A percentile compares a stretch with the other conserved stretches of the same genome.
These are phyloP conservation scores for Sechiopsis laciniata DNA, from an alignment of 306 rosid species.

Conservation along the genomic window DNA sequence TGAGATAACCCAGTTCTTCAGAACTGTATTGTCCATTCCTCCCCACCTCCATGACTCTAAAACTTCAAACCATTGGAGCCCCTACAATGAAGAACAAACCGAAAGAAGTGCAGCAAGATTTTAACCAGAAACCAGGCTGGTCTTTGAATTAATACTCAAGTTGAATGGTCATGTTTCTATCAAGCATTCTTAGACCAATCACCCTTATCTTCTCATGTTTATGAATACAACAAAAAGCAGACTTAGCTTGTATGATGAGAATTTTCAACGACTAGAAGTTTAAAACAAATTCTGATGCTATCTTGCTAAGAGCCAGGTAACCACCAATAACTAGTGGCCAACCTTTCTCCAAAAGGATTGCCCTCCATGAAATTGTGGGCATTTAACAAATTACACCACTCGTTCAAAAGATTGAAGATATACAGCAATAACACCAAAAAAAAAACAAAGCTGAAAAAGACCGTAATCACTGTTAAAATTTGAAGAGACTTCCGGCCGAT, in stretches of 20 bases:
- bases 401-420: slow-evolving; percentile 12
- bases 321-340: slow-evolving; percentile 54
- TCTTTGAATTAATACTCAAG: slow-evolving; percentile 4
- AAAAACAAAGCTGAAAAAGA: slow-evolving; percentile 31
- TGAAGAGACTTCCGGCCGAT: slow-evolving; percentile 5
- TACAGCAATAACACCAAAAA: slow-evolving; percentile 27
- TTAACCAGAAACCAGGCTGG: not conserved
- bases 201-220: slow-evolving; percentile 8
- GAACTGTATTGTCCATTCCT: slow-evolving; percentile 28
- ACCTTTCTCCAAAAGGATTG: slow-evolving; percentile 37
- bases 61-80: slow-evolving; percentile 36
- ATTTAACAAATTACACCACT: slow-evolving; percentile 28
- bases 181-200: no score
- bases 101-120: slow-evolving; percentile 3
- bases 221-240: not conserved
- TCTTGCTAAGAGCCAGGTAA: slow-evolving; percentile 35
- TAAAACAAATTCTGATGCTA: slow-evolving; percentile 29
- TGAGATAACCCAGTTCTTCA: slow-evolving; percentile 32
- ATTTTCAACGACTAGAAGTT: slow-evolving; percentile 30
- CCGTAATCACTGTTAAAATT: slow-evolving; percentile 8
- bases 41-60: slow-evolving; percentile 34
- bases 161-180: not conserved
- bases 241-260: not conserved
- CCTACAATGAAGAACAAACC: slow-evolving; percentile 28
- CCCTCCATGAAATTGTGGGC: slow-evolving; percentile 33